These are phyloP conservation scores for Glonium stellatum DNA, from an alignment of 495 filamentous ascomycete species.

Conservation along the genomic window DNA sequence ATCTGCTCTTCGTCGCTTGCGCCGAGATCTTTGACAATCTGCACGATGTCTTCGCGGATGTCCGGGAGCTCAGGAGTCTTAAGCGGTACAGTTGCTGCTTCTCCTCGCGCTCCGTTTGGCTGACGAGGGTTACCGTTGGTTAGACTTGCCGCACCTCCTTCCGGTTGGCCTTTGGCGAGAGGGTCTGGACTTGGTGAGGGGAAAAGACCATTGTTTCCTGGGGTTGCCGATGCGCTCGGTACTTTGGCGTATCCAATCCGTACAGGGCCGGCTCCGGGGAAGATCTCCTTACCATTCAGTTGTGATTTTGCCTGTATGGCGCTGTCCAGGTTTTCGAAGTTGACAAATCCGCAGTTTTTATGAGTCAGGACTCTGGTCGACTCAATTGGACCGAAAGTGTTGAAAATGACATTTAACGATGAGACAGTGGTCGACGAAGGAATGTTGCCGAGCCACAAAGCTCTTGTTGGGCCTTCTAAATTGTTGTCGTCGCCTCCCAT, in stretches of 20 bases:
- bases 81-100: conserved; percentile 37
- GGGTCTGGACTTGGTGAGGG: conserved; percentile 95
- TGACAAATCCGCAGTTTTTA: conserved; percentile 99
- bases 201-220: conserved; percentile 72
- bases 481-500: conserved; percentile 57
- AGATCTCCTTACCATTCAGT: conserved; percentile 95
- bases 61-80: conserved; percentile 61
- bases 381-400: conserved; percentile 79
- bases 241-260: conserved; percentile 96
- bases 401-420: conserved; percentile 88
- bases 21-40: conserved; percentile 84
- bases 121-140: conserved; percentile 12
- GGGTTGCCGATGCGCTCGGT: conserved; percentile 77
- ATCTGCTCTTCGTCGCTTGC: conserved; percentile 71
- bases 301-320: conserved; percentile 78
- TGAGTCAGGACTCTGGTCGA: conserved; percentile 92
- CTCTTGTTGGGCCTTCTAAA: conserved; percentile 83
- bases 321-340: conserved; percentile 84
- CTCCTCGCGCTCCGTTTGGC: conserved; percentile 15
- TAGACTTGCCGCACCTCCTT: conserved; percentile 29
- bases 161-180: conserved; percentile 50
- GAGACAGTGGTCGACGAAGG: conserved; percentile 95
- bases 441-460: conserved; percentile 95
- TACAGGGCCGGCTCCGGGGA: conserved; percentile 90
- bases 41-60: conserved; percentile 71